Percentiles rank a stretch among this genome's conserved stretches.
These are phyloP conservation scores for Mrakiaceae sp. DNA, from an alignment of 1,284 basidiomycete species.

Conservation along the genomic window DNA sequence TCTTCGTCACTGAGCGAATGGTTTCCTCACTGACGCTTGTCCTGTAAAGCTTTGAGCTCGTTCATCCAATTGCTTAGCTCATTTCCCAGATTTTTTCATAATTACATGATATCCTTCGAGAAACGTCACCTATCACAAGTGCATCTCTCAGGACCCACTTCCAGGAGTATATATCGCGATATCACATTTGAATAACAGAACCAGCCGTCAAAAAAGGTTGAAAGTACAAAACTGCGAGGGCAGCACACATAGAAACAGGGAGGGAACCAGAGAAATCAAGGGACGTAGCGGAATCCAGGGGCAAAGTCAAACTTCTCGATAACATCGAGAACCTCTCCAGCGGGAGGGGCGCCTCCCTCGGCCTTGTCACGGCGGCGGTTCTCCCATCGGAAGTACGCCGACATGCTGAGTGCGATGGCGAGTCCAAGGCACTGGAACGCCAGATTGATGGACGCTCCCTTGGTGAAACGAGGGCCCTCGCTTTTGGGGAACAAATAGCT, in stretches of 20 bases:
- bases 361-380: conserved; percentile 33
- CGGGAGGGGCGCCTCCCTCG: conserved; percentile 34
- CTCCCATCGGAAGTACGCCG: conserved; percentile 32
- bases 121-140: no score
- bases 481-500: conserved; percentile 34
- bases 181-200: no score
- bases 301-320: conserved; percentile 27
- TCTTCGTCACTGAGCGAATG: no score
- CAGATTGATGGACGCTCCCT: conserved; percentile 36
- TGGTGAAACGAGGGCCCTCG: conserved; percentile 34
- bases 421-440: conserved; percentile 35
- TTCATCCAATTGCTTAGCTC: no score
- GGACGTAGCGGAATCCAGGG: conserved; percentile 18
- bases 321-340: conserved; percentile 25
- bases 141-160: no score
- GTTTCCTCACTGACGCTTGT: no score
- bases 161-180: no score
- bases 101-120: no score
- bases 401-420: conserved; percentile 30
- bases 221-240: not conserved
- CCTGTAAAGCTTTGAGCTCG: no score
- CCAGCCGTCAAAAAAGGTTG: not conserved
- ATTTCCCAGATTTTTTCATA: no score
- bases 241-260: not conserved
- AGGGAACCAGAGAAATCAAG: conserved; percentile 1